Evolutionary conservation across 2,329 filamentous ascomycete species (phyloP).

Genomic region (Phyllosticta citriasiana): DNA sequence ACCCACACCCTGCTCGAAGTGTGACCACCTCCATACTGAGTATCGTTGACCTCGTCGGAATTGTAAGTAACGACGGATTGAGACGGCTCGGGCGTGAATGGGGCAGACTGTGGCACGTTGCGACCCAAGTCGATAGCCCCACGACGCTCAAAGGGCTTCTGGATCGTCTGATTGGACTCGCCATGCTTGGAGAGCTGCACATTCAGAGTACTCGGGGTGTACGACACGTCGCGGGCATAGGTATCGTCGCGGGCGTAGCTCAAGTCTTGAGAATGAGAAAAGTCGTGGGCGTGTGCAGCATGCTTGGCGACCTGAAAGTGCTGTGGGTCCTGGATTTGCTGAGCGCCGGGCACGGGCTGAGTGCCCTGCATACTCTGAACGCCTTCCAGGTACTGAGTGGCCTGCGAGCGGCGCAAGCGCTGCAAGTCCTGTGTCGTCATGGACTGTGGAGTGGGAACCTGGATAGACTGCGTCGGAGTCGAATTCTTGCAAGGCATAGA

Average conservation of each 20-base stretch:
- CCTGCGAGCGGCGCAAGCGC: background rate
- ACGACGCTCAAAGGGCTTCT: background rate
- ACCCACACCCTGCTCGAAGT: slow-evolving; percentile 8
- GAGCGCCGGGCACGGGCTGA: background rate
- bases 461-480: background rate
- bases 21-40: background rate
- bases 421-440: background rate
- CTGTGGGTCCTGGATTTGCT: background rate
- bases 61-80: background rate
- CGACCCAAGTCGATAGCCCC: background rate
- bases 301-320: background rate
- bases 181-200: background rate
- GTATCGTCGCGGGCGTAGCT: background rate
- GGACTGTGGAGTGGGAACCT: background rate
- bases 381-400: no score
- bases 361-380: background rate
- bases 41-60: background rate
- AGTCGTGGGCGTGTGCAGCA: background rate
- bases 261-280: background rate
- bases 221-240: background rate
- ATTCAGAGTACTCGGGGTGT: background rate
- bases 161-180: background rate
- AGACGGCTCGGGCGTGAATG: background rate
- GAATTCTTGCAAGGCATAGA: background rate
- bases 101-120: background rate